Base-by-base conservation (phyloP, 306 rosid genomes). In the Cicer yamashitae region DNA sequence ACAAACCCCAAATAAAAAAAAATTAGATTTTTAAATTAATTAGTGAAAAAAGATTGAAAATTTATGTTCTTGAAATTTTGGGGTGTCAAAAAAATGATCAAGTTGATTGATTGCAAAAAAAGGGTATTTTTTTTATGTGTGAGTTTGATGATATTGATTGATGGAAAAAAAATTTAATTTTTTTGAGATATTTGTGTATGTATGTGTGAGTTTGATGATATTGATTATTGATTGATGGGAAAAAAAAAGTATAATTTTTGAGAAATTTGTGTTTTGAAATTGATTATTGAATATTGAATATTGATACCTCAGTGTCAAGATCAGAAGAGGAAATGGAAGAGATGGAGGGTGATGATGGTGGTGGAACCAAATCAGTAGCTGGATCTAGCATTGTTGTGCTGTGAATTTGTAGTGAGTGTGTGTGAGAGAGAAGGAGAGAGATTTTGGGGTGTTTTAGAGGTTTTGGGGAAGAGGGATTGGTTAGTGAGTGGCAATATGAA, bases 281-380 rank as follows among this genome's bases (percentile, higher is more conserved):
- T 30, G 34, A 30, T 30, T 30, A 30, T 25, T 25, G 34, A 66
- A 52, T 10, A 8, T 37, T 37, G 63, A 70, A 47, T 3, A 69
- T 69, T 67, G 67, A 70, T 59, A 84, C 88, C 88, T 84, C 88
- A 69, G 99, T 94, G 88, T 92, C 99, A 80, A 94, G 93, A 92
- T 94, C 97, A 88, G 99, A 94, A 71, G 99, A 94, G 64, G 97
- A 92, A 63, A 94, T 74, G 77, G 97, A 94, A 37, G 99, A 94
- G 65, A 86, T 89, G 47, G 96, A 82, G 10, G 99, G 99, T 34
- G 99, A 94, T 2, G 93, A 86, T 34, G 96, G 97, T 13, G 93
- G 89, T 14, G 97, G 97, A 37, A 91, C 84, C 83, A 94, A 79
- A 47, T 90, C 92, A 71, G 76, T 69, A 30, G 91, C 89, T 46